phyloP scores from a whole-genome alignment of 345 rosid genomes.

The Salix arbutifolia region DNA sequence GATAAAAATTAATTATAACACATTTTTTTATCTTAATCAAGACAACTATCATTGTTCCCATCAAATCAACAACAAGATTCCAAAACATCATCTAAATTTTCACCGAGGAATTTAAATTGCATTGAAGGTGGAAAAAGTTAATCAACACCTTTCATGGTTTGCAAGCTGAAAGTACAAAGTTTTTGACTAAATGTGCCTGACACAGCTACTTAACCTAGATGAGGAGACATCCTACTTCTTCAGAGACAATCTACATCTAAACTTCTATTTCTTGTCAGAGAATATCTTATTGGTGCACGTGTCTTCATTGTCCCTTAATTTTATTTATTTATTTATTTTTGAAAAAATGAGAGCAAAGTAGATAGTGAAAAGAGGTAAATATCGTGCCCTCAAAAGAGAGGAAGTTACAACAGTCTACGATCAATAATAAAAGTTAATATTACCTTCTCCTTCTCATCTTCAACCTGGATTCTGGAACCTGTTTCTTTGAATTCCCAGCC shows the following conservation, averaged over 20 bases:
- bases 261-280: background rate
- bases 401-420: background rate
- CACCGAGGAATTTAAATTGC: background rate
- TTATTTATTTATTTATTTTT: no score
- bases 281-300: background rate
- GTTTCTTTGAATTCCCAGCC: constrained; percentile 51
- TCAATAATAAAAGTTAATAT: background rate
- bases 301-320: background rate
- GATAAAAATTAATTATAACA: background rate
- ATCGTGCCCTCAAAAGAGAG: background rate
- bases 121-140: background rate
- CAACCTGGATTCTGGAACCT: constrained; percentile 13
- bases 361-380: background rate
- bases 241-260: background rate
- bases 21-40: background rate
- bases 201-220: background rate
- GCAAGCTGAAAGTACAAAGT: background rate
- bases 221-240: background rate
- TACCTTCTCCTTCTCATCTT: constrained; percentile 9
- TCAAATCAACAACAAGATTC: background rate
- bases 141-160: background rate
- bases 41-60: background rate
- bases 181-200: background rate
- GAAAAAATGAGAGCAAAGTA: background rate
- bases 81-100: background rate